Evolutionary conservation across 1,284 basidiomycete species (phyloP).

Genomic region (Melampsora larici-populina): DNA sequence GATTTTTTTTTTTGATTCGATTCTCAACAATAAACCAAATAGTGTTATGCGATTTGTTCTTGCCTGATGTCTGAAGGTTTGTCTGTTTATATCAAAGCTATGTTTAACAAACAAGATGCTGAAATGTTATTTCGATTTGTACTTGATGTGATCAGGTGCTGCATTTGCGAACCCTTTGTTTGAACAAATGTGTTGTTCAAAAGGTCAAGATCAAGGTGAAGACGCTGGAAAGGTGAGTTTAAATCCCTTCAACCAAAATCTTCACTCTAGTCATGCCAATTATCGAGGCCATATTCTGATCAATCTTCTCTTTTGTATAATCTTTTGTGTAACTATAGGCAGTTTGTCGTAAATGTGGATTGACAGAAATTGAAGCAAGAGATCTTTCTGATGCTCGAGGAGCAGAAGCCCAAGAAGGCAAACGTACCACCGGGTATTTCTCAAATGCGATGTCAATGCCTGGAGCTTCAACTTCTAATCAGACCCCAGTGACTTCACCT

Average conservation of each 20-base stretch:
- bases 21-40: not conserved
- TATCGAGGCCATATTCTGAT: not conserved
- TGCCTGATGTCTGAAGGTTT: slow-evolving; percentile 36
- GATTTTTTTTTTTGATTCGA: not conserved
- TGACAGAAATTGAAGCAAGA: slow-evolving; percentile 27
- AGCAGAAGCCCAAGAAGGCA: slow-evolving; percentile 12
- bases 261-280: not conserved
- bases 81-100: not conserved
- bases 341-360: slow-evolving; percentile 35
- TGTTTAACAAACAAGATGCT: no score
- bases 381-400: slow-evolving; percentile 29
- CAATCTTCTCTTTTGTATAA: not conserved
- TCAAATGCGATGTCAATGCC: slow-evolving; percentile 41
- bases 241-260: not conserved
- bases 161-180: slow-evolving; percentile 41
- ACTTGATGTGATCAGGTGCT: slow-evolving; percentile 3
- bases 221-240: slow-evolving; percentile 15
- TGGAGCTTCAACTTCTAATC: slow-evolving; percentile 9
- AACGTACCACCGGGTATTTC: slow-evolving; percentile 35
- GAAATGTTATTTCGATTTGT: no score
- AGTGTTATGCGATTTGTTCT: slow-evolving; percentile 40
- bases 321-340: slow-evolving; percentile 13
- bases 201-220: slow-evolving; percentile 1
- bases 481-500: not conserved
- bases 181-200: slow-evolving; percentile 36